Evolutionary conservation across 768 basidiomycete species (phyloP), one percentile per base, ranked within the genome.

Genomic region (Serendipita sp.): DNA sequence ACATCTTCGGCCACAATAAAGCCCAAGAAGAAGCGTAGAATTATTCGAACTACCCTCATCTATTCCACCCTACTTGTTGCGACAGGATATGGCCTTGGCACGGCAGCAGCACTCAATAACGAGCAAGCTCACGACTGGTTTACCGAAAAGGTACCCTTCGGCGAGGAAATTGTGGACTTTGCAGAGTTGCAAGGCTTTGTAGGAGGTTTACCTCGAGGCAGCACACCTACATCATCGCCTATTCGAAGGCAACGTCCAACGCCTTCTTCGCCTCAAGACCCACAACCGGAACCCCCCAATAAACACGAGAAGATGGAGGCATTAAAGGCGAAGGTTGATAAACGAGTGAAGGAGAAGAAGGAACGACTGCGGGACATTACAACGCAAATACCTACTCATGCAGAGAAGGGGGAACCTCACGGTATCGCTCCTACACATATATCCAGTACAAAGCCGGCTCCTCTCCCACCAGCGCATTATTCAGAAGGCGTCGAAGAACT

Each of bases 111-210:
- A 23, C 86, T 88, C 76, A 81, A 86, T 70, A 85, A 82, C 73
- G 86, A 85, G 68, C 73, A 77, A 1, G 96, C 94, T 77, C 85
- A 88, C 71, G 88, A 94, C 68, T 80, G 95, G 72, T 96, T 96
- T 78, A 80, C 84, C 65, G 82, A 85, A 69, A 78, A 81, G 47
- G 83, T 93, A 64, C 94, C 94, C 1, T 78, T 89, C 44, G 92
- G 85, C 34, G 81, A 86, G 67, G 71, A 81, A 16, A 78, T 94
- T 74, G 78, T 94, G 45, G 86, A 93, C 66, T 91, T 84, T 70
- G 88, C 87, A 8, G 91, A 96, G 70, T 78, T 80, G 34, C 77
- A 84, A 65, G 80, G 83, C 13, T 93, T 90, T 89, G 56, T 60
- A 32, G 56, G 56, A 16, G 56, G 56, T 36, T n/a, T 60, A 35